Evolutionary conservation across 768 basidiomycete genomes (phyloP), one percentile per base, ranked within the genome.

Genomic region (Trametes meyenii): DNA sequence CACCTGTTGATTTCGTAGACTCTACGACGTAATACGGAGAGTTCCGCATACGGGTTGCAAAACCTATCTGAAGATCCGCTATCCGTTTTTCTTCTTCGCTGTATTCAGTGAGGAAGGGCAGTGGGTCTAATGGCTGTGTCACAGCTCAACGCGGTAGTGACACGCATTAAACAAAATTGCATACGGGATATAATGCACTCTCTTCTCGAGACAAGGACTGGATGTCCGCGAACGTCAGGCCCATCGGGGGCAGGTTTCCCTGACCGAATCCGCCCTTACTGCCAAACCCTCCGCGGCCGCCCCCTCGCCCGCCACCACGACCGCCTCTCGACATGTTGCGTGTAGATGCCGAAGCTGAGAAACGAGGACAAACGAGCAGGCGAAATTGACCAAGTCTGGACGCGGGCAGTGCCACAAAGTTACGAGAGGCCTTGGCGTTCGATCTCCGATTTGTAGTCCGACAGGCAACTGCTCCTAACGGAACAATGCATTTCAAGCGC

Each of bases 11-110:
- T 74, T 87, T 92, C 12, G 80, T 82, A 40, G 79, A 74, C 73
- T 94, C 90, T 17, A 87, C 84, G 52, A 94, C 78, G 70, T 87
- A 91, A 74, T 92, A 94, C 49, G 82, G 78, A 6, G 90, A 92
- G 55, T 80, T 82, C 63, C 85, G 82, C 55, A 94, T 74, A 38
- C 92, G 83, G 6, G 80, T 65, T 14, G 82, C 80, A 67, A 90
- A 88, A 14, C 84, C 87, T 46, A 83, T 79, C 68, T 94, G 92
- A 52, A 88, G 73, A 57, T 85, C 80, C 54, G 82, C 83, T 51
- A 89, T 85, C 50, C 77, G 79, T 65, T 82, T 84, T 69, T 94
- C 92, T 42, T 87, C 83, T 16, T 79, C 75, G 14, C 83, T 82
- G 59, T 85, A 81, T 53, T 89, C 86, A 50, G 86, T 82, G 56